These are phyloP conservation scores for Pestalotiopsis sp. DNA, from an alignment of 2,329 filamentous ascomycete species.

Conservation along the genomic window DNA sequence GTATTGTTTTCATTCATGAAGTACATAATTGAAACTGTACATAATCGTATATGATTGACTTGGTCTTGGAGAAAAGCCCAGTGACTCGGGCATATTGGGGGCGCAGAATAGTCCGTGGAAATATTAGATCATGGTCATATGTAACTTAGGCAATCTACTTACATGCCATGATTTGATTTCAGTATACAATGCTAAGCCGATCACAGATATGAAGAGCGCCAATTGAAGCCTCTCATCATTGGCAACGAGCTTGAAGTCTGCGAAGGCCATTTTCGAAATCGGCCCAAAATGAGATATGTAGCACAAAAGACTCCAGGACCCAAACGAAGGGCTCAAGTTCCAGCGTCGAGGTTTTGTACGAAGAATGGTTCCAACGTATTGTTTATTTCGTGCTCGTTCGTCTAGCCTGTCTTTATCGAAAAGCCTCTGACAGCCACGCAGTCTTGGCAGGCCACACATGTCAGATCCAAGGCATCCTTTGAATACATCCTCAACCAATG, in stretches of 20 bases:
- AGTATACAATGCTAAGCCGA: background rate
- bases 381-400: too few species aligned
- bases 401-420: too few species aligned
- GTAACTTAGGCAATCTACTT: background rate
- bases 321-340: too few species aligned
- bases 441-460: too few species aligned
- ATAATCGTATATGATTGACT: background rate
- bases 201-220: background rate
- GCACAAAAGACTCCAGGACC: too few species aligned
- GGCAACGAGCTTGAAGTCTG: background rate
- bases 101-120: background rate
- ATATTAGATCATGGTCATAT: background rate
- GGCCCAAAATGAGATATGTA: too few species aligned
- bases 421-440: too few species aligned
- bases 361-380: too few species aligned
- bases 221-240: background rate
- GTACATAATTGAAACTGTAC: background rate
- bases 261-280: background rate
- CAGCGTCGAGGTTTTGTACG: too few species aligned
- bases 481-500: too few species aligned
- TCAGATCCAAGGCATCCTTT: too few species aligned
- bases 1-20: background rate
- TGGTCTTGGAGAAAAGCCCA: background rate
- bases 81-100: background rate
- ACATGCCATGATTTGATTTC: background rate